phyloP scores from a whole-genome alignment of 2,329 filamentous ascomycete species.

The Verticillium tricorpus region DNA sequence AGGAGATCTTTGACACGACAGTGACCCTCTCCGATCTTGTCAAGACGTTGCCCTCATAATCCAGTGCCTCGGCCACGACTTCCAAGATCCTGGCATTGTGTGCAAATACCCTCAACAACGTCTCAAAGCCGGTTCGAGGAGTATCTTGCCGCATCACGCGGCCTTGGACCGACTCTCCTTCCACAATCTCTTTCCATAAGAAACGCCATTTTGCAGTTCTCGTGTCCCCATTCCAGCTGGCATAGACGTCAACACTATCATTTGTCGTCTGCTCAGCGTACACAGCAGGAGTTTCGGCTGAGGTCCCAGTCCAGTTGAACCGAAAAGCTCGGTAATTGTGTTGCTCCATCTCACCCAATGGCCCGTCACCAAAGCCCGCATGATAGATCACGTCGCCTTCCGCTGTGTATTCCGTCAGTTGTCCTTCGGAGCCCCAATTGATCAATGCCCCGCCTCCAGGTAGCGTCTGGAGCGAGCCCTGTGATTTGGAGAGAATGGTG shows the following conservation, averaged over 20 bases:
- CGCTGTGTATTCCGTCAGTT: slow-evolving; percentile 39
- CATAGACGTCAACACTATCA: slow-evolving; percentile 14
- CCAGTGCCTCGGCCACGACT: background rate
- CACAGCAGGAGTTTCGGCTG: slow-evolving; percentile 29
- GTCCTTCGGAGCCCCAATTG: slow-evolving; percentile 50
- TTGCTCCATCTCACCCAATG: slow-evolving; percentile 33
- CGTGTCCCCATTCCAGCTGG: slow-evolving; percentile 32
- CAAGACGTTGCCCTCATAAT: background rate
- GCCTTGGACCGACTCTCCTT: slow-evolving; percentile 3
- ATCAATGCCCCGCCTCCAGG: slow-evolving; percentile 49
- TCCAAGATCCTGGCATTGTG: background rate
- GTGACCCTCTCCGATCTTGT: background rate
- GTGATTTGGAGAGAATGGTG: slow-evolving; percentile 13
- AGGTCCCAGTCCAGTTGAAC: slow-evolving; percentile 46
- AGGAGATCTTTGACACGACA: background rate
- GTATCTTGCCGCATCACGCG: slow-evolving; percentile 3
- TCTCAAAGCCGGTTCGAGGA: slow-evolving; percentile 9
- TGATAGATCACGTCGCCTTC: slow-evolving; percentile 52
- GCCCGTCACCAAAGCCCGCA: slow-evolving; percentile 36
- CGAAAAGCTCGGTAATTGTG: slow-evolving; percentile 50
- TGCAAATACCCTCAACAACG: background rate
- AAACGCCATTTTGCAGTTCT: slow-evolving; percentile 25
- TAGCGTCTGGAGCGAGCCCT: slow-evolving; percentile 46
- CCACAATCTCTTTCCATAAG: slow-evolving; percentile 13
- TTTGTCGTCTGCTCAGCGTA: slow-evolving; percentile 9